A percentile compares a stretch with the other conserved stretches of the same genome.
Evolutionary conservation across 768 basidiomycete genomes (phyloP).

Genomic region (Hebeloma cylindrosporum): DNA sequence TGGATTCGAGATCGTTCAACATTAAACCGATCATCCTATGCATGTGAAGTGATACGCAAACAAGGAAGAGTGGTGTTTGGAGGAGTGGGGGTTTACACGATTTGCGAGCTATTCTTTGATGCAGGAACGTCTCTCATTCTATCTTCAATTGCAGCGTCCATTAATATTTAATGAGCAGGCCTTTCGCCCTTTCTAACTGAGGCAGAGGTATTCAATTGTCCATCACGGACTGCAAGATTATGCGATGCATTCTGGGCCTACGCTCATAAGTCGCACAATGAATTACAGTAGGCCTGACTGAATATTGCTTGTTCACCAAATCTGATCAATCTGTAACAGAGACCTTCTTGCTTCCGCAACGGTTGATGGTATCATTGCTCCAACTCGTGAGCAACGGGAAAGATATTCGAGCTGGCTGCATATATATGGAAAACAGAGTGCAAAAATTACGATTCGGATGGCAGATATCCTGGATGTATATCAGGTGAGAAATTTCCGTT

Average conservation of each 20-base stretch:
- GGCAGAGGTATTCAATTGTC: constrained; percentile 14
- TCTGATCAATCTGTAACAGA: background rate
- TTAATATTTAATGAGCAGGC: constrained; percentile 4
- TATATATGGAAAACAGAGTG: constrained; percentile 1
- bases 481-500: too few relatives aligned
- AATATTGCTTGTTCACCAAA: background rate
- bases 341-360: constrained; percentile 4
- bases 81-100: constrained; percentile 14
- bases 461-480: background rate
- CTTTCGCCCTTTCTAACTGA: constrained; percentile 12
- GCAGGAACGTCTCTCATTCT: constrained; percentile 7
- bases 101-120: constrained; percentile 11
- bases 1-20: constrained; percentile 1
- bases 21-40: background rate
- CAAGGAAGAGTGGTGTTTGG: constrained; percentile 5
- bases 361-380: constrained; percentile 11
- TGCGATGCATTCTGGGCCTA: constrained; percentile 16
- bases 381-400: constrained; percentile 6
- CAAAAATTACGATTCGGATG: background rate
- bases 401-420: constrained; percentile 2
- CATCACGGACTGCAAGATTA: constrained; percentile 11
- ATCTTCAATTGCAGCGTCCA: background rate
- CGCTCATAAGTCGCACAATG: constrained; percentile 5
- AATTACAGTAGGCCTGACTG: constrained; percentile 1
- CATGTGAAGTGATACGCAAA: constrained; percentile 9